These are phyloP conservation scores for Fusarium goolgardi DNA, from an alignment of 2,329 filamentous ascomycete genomes.

Conservation along the genomic window DNA sequence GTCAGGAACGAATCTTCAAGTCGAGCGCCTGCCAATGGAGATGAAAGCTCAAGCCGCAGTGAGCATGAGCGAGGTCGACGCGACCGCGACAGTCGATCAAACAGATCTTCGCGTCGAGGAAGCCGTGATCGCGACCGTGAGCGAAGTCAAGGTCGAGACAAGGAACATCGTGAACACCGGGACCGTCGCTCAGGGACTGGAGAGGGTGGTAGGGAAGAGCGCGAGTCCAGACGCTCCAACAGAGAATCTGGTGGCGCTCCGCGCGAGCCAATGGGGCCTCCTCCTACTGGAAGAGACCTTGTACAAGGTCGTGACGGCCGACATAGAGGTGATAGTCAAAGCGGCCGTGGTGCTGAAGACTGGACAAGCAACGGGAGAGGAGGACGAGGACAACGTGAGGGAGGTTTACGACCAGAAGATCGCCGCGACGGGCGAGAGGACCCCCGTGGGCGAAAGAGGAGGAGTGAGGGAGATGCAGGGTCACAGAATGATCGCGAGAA, in stretches of 20 bases:
- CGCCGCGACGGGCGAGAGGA: constrained; percentile 53
- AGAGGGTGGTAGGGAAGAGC: constrained; percentile 51
- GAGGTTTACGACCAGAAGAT: constrained; percentile 49
- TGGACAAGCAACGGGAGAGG: constrained; percentile 51
- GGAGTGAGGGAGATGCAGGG: constrained; percentile 59
- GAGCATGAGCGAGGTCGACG: constrained; percentile 59
- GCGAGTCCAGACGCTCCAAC: constrained; percentile 50
- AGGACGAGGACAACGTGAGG: constrained; percentile 51
- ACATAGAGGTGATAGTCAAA: constrained; percentile 48
- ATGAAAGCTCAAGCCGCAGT: constrained; percentile 47
- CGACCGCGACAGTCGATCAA: constrained; percentile 56
- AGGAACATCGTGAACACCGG: constrained; percentile 59
- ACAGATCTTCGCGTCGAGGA: constrained; percentile 58
- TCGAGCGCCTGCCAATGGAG: constrained; percentile 50
- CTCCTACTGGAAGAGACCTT: constrained; percentile 49
- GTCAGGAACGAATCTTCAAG: constrained; percentile 54
- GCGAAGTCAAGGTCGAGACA: constrained; percentile 60
- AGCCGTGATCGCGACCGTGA: constrained; percentile 65
- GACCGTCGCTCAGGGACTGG: constrained; percentile 56
- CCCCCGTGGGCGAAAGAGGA: constrained; percentile 54
- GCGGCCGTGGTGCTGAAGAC: constrained; percentile 49
- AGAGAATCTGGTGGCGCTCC: constrained; percentile 42
- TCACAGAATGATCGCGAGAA: constrained; percentile 63
- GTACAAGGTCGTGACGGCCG: constrained; percentile 50
- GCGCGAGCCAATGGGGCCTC: constrained; percentile 50